These are phyloP conservation scores for Trichomonas tenax DNA, from an alignment of 208 protist genomes.

Conservation along the genomic window DNA sequence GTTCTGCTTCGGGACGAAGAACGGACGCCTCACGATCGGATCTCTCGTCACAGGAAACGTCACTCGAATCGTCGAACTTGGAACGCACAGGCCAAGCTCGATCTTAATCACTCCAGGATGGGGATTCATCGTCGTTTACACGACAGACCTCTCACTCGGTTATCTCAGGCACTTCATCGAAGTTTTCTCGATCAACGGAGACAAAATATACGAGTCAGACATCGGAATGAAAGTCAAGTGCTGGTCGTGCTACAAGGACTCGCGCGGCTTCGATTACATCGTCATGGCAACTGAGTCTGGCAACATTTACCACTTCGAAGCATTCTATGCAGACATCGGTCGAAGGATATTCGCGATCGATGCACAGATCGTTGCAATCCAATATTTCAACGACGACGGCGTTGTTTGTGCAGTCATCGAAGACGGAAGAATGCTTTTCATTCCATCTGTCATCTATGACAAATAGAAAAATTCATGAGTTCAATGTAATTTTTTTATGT, in stretches of 20 bases:
- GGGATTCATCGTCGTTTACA: background rate
- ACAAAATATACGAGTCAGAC: background rate
- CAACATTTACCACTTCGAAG: background rate
- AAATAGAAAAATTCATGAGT: too few relatives aligned
- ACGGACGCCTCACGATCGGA: background rate
- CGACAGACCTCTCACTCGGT: background rate
- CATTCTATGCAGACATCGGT: background rate
- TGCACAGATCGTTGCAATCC: background rate
- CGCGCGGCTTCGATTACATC: background rate
- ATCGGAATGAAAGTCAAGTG: background rate
- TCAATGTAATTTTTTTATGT: too few relatives aligned
- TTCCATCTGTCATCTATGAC: background rate
- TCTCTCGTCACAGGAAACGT: background rate
- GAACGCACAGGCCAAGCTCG: background rate
- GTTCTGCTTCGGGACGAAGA: background rate
- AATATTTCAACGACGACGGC: background rate
- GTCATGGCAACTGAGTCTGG: background rate
- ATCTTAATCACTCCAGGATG: background rate
- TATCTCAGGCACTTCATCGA: background rate
- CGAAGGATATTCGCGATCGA: background rate
- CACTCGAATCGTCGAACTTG: background rate
- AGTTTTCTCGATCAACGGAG: background rate
- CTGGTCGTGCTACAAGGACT: background rate
- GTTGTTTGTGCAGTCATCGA: background rate
- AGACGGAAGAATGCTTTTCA: background rate